Conservation (phyloP, 352 stramenopile species). For the Phytophthora quininea region DNA sequence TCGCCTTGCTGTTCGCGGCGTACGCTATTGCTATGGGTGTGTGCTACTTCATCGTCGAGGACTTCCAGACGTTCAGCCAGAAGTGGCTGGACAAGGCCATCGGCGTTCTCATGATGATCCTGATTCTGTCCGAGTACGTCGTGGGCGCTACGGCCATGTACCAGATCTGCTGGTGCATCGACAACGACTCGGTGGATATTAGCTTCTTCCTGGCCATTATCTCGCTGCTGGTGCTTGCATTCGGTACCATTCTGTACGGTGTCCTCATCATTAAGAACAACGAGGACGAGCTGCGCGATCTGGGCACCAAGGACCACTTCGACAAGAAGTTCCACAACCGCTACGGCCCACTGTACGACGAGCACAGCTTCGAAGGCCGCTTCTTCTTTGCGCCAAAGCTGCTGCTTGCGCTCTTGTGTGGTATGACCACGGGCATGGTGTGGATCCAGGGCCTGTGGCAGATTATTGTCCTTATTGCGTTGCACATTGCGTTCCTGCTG, state of each 20-base stretch:
- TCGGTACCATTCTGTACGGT: conserved; percentile 83
- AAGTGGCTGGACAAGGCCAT: conserved; percentile 86
- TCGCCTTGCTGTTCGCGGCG: conserved; percentile 49
- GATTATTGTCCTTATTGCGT: conserved; percentile 72
- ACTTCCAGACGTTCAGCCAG: conserved; percentile 59
- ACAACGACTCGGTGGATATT: conserved; percentile 58
- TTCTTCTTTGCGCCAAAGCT: conserved; percentile 91
- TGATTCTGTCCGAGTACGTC: conserved; percentile 86
- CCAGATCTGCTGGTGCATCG: conserved; percentile 85
- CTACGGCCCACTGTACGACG: conserved; percentile 86
- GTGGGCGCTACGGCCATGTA: conserved; percentile 83
- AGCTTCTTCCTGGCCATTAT: conserved; percentile 74
- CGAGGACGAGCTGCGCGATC: conserved; percentile 81
- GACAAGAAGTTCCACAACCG: conserved; percentile 82
- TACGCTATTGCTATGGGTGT: conserved; percentile 57
- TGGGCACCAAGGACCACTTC: conserved; percentile 85
- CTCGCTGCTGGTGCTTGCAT: conserved; percentile 67
- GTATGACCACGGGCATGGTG: conserved; percentile 83
- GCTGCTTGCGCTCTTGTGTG: conserved; percentile 70
- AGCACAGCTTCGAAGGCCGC: conserved; percentile 87
- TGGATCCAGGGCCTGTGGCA: conserved; percentile 79
- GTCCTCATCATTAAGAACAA: conserved; percentile 71
- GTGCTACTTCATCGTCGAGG: conserved; percentile 54
- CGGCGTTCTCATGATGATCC: conserved; percentile 81
- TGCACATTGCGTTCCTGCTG: conserved; percentile 83